Evolutionary conservation across 108 stramenopile genomes (phyloP).

Genomic region (Ochromonas danica): DNA sequence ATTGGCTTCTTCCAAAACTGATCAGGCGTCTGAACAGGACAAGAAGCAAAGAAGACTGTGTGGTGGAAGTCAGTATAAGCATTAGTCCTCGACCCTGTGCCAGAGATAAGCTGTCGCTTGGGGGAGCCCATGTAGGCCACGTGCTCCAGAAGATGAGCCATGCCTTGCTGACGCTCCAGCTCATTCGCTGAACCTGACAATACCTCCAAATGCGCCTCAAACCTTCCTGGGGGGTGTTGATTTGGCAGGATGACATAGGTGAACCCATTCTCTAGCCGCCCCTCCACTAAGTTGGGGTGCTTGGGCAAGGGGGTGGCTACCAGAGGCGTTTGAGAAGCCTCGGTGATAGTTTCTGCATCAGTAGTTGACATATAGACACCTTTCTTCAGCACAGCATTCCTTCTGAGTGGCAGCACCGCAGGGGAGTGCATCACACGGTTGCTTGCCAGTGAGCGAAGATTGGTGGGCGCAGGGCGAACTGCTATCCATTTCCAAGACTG

Average conservation of each 20-base stretch:
- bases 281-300: slow-evolving; percentile 68
- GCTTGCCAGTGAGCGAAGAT: no score
- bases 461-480: no score
- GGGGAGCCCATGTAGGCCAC: slow-evolving; percentile 96
- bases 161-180: slow-evolving; percentile 87
- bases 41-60: slow-evolving; percentile 95
- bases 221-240: slow-evolving; percentile 80
- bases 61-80: slow-evolving; percentile 99
- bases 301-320: slow-evolving; percentile 60
- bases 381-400: no score
- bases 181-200: slow-evolving; percentile 85
- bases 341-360: no score
- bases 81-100: slow-evolving; percentile 89
- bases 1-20: slow-evolving; percentile 11
- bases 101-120: slow-evolving; percentile 88
- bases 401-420: no score
- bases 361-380: no score
- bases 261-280: slow-evolving; percentile 80
- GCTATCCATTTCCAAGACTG: no score
- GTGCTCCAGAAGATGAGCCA: slow-evolving; percentile 95
- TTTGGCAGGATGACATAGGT: slow-evolving; percentile 89
- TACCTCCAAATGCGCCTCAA: slow-evolving; percentile 93
- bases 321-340: no score
- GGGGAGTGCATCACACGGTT: no score
- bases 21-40: slow-evolving; percentile 70